Conservation (phyloP, 2,329 filamentous ascomycete genomes). For the Zymoseptoria crescenta region DNA sequence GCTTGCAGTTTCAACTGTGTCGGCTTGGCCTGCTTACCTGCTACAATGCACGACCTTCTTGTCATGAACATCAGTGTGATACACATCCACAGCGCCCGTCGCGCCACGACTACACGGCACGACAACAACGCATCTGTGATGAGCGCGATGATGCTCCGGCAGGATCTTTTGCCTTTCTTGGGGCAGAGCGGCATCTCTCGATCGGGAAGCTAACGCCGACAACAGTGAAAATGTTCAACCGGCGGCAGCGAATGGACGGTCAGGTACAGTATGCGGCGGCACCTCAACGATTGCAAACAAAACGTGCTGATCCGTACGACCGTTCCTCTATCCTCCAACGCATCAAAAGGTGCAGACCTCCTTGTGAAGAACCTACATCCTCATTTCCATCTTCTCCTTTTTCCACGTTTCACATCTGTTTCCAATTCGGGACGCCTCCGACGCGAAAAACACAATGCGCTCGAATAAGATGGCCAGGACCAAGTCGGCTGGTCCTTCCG, state of each 20-base stretch:
- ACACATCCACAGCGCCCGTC: not conserved
- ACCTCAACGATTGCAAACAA: not conserved
- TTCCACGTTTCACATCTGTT: not conserved
- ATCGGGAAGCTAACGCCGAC: not conserved
- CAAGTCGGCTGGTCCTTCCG: constrained; percentile 13
- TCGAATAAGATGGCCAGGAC: constrained; percentile 1
- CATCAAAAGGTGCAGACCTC: not conserved
- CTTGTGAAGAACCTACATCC: not conserved
- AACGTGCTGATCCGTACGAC: not conserved
- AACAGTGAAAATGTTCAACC: not conserved
- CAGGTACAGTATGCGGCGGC: not conserved
- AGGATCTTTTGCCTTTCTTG: not conserved
- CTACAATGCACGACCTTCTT: not conserved
- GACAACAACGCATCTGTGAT: not conserved
- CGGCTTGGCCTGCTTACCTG: not conserved
- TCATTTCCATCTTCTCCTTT: not conserved
- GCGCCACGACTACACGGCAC: not conserved
- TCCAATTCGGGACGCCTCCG: constrained; percentile 7
- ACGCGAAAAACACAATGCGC: not conserved
- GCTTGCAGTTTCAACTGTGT: no score
- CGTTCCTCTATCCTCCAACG: not conserved
- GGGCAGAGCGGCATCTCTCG: not conserved
- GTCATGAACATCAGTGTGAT: not conserved
- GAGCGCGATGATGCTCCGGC: not conserved
- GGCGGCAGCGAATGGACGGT: not conserved